Base-by-base conservation (phyloP, 2,329 filamentous ascomycete species). In the Amauroascus verrucosus region DNA sequence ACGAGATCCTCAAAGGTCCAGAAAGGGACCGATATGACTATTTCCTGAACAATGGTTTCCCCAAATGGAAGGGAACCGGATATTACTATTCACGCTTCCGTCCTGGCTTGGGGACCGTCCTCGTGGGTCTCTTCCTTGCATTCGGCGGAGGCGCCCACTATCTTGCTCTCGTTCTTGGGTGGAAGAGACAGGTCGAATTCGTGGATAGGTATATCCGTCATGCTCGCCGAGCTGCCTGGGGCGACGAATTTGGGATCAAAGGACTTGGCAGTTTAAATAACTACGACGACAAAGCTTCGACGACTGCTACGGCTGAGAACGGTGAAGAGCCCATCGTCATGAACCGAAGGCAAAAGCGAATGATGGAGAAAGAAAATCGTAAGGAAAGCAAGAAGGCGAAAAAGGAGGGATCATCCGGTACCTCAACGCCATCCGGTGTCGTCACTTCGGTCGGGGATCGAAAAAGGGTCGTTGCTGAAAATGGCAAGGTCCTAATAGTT, bases 21-120 rank as follows among this genome's bases (percentile, higher is more conserved):
- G 80, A 80, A 52, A 81, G 93, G 58, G 86, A 88, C 61, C 85
- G 93, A 58, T 98, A 98, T 71, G 91, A 98, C 68, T 85, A 96
- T 70, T 98, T 97, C 75, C 72, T 97, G 56, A 74, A 76, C 68
- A 89, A 97, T 70, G 93, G 93, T 57, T 98, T 98, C 75, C 93
- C 93, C 30, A 82, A 81, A 53, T 98, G 93, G 93, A 90, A 91
- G 74, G 93, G 93, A 55, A 96, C 91, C 43, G 91, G 93, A 58
- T 98, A 98, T 79, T 98, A 97, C 78, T 98, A 98, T 75, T 83
- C 83, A 63, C 84, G 93, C 54, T 96, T 91, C 78, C 82, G 93
- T 18, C 93, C 93, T 1, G 93, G 93, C 7, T 75, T 97, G 43
- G 88, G 88, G 55, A 86, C 86, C 13, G 93, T 95, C 44, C 70